Percentiles rank a stretch among this genome's conserved stretches.
These are phyloP conservation scores for Spongiforma sp. DNA, from an alignment of 1,284 basidiomycete genomes.

Conservation along the genomic window DNA sequence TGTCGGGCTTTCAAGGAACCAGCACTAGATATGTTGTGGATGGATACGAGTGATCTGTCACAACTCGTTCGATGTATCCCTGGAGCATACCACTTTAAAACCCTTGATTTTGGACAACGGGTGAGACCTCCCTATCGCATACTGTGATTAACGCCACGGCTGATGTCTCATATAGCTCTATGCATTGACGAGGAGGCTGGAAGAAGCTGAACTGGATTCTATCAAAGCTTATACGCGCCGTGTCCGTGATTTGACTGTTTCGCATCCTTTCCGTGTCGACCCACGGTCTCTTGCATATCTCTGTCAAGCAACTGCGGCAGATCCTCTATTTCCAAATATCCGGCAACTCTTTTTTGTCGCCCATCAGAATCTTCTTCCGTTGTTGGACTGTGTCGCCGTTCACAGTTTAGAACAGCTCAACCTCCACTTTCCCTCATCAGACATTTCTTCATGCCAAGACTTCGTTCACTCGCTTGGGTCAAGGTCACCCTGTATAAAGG, in stretches of 20 bases:
- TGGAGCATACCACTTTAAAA: background rate
- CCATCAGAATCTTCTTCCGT: background rate
- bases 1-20: background rate
- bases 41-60: background rate
- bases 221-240: background rate
- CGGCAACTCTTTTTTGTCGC: background rate
- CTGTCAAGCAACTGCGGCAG: background rate
- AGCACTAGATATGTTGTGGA: background rate
- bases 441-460: background rate
- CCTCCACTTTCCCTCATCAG: background rate
- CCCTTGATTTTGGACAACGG: background rate
- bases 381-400: background rate
- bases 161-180: background rate
- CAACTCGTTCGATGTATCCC: conserved; percentile 1
- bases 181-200: background rate
- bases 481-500: background rate
- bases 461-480: background rate
- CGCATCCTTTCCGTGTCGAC: background rate
- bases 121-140: background rate
- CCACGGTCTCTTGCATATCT: background rate
- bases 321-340: background rate
- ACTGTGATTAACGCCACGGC: background rate
- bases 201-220: background rate
- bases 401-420: background rate
- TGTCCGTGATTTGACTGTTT: background rate